These are phyloP conservation scores for Saccharomycopsis phalli DNA, from an alignment of 1,139 yeast species.

Conservation along the genomic window DNA sequence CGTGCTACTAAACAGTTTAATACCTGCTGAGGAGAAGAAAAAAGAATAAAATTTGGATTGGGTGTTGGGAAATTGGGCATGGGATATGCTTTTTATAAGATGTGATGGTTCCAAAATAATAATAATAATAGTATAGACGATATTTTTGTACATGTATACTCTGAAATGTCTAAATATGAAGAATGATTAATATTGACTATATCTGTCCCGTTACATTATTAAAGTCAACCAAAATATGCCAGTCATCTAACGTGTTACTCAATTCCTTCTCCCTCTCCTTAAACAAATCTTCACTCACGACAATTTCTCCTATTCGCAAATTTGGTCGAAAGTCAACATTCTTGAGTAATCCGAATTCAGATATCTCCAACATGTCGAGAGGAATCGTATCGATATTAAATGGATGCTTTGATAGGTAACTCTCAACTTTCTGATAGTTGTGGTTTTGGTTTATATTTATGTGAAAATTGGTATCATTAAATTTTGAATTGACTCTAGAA, in stretches of 20 bases:
- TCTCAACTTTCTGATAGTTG: slow-evolving; percentile 1
- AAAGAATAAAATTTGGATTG: background rate
- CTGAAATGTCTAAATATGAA: no score
- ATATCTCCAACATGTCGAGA: slow-evolving; percentile 7
- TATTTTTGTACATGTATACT: no score
- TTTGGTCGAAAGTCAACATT: slow-evolving; percentile 13
- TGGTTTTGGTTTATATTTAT: slow-evolving; percentile 4
- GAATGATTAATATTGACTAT: no score
- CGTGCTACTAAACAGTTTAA: slow-evolving; percentile 11
- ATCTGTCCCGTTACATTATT: background rate
- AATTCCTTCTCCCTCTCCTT: background rate
- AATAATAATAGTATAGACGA: no score
- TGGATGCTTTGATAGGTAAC: background rate
- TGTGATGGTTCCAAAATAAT: no score
- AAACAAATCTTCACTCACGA: no score
- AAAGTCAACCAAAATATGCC: background rate
- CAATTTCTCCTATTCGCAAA: no score
- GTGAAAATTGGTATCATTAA: background rate
- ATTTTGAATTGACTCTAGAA: slow-evolving; percentile 1
- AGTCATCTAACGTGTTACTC: background rate
- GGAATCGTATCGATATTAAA: slow-evolving; percentile 8
- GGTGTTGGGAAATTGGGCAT: background rate
- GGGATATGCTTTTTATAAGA: no score
- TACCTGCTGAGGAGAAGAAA: slow-evolving; percentile 2
- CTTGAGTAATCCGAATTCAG: slow-evolving; percentile 6